Evolutionary conservation across 768 basidiomycete genomes (phyloP).

Genomic region (Calocybe cyanea): DNA sequence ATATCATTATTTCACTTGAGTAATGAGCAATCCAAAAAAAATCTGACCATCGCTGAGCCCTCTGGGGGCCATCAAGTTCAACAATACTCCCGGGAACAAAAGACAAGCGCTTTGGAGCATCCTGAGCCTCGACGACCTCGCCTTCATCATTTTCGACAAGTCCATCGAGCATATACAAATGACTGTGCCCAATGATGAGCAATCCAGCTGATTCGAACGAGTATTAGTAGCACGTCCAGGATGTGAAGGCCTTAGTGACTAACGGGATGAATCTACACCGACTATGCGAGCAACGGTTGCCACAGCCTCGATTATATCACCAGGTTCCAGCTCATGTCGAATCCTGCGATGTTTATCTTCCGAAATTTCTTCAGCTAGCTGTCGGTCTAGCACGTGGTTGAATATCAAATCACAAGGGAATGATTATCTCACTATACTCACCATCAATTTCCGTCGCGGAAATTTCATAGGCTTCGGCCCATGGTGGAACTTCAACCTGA

Average conservation of each 20-base stretch:
- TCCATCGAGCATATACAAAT: slow-evolving; percentile 89
- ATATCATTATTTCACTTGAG: slow-evolving; percentile 2
- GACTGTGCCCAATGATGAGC: slow-evolving; percentile 79
- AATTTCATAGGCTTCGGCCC: slow-evolving; percentile 71
- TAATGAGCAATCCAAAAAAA: not conserved
- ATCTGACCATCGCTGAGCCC: slow-evolving; percentile 77
- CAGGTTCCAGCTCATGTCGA: slow-evolving; percentile 81
- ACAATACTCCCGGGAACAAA: slow-evolving; percentile 83
- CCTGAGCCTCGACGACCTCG: slow-evolving; percentile 83
- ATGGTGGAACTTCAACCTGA: slow-evolving; percentile 64
- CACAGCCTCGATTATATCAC: slow-evolving; percentile 85
- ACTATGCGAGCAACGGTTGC: slow-evolving; percentile 83
- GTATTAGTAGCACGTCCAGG: not conserved
- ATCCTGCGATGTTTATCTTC: slow-evolving; percentile 90
- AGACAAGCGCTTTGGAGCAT: slow-evolving; percentile 78
- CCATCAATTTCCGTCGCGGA: slow-evolving; percentile 61
- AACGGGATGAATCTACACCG: slow-evolving; percentile 91
- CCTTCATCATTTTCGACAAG: slow-evolving; percentile 83
- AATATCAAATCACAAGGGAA: not conserved
- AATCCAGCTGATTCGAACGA: slow-evolving; percentile 59
- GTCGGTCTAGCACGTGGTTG: slow-evolving; percentile 34
- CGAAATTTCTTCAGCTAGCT: slow-evolving; percentile 70
- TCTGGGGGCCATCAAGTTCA: slow-evolving; percentile 74
- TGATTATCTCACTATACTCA: slow-evolving; percentile 19
- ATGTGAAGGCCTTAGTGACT: slow-evolving; percentile 23